These are phyloP conservation scores for Phyllosticta capitalensis DNA, from an alignment of 2,329 filamentous ascomycete genomes.

Conservation along the genomic window DNA sequence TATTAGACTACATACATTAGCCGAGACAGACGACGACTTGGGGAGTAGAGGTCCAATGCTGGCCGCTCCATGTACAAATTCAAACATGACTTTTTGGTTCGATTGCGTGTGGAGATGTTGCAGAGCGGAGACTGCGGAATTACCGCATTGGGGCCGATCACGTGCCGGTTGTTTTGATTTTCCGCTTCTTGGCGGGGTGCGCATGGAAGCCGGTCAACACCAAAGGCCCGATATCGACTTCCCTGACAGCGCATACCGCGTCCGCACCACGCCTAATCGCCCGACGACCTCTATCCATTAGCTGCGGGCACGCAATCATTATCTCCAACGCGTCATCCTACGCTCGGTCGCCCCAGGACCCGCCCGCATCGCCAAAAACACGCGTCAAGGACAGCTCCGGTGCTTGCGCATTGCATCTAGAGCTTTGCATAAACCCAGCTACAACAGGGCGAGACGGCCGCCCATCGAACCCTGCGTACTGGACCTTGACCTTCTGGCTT, in stretches of 20 bases:
- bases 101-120: background rate
- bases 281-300: constrained; percentile 4
- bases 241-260: constrained; percentile 1
- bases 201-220: background rate
- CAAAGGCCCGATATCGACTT: constrained; percentile 3
- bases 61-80: background rate
- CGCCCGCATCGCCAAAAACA: background rate
- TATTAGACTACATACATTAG: background rate
- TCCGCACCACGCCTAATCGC: background rate
- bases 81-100: background rate
- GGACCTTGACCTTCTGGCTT: background rate
- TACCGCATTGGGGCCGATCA: background rate
- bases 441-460: background rate
- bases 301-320: background rate
- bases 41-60: background rate
- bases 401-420: background rate
- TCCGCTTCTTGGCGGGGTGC: background rate
- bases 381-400: background rate
- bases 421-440: background rate
- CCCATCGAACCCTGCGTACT: background rate
- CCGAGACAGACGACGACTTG: background rate
- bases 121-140: background rate
- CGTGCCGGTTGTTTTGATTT: constrained; percentile 5
- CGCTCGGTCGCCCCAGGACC: background rate
- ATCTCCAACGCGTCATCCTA: background rate